Conservation (phyloP, 2,329 filamentous ascomycete species). For the Paraphaeosphaeria minitans region DNA sequence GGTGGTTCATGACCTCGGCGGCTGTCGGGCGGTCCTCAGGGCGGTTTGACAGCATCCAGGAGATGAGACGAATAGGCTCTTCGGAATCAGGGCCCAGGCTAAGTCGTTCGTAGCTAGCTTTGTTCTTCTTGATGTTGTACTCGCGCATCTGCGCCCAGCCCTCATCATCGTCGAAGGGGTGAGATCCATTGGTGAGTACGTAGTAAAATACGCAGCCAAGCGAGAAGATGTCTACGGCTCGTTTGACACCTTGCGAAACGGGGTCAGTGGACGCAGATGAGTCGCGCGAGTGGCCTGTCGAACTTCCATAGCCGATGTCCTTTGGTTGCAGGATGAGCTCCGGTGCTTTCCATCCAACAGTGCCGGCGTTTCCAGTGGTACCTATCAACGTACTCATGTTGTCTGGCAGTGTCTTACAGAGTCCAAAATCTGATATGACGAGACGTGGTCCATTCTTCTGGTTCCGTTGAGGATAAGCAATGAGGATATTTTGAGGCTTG, state of each 20-base stretch:
- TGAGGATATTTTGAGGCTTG: constrained; percentile 96
- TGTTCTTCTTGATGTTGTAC: constrained; percentile 93
- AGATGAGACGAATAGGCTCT: constrained; percentile 86
- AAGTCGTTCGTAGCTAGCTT: constrained; percentile 72
- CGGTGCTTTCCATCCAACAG: constrained; percentile 93
- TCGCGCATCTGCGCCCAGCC: constrained; percentile 84
- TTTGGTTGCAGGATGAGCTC: constrained; percentile 75
- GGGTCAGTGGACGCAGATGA: constrained; percentile 48
- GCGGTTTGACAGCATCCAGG: constrained; percentile 74
- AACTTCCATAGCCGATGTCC: constrained; percentile 49
- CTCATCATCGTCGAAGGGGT: constrained; percentile 93
- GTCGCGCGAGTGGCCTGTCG: constrained; percentile 50
- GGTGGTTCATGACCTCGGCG: constrained; percentile 82
- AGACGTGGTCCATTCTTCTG: constrained; percentile 76
- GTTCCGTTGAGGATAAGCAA: constrained; percentile 70
- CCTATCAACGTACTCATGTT: constrained; percentile 94
- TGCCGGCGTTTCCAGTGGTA: constrained; percentile 92
- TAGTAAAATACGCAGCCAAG: constrained; percentile 98
- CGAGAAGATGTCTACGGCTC: constrained; percentile 97
- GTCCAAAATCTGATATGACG: constrained; percentile 94
- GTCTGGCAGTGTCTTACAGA: constrained; percentile 95
- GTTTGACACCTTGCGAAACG: constrained; percentile 77
- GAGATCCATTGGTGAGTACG: constrained; percentile 88
- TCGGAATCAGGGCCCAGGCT: constrained; percentile 82
- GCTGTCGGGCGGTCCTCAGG: constrained; percentile 74